A percentile compares a stretch with the other conserved stretches of the same genome.
Conservation (phyloP, 106 monocot species). For the Platanthera zijinensis region DNA sequence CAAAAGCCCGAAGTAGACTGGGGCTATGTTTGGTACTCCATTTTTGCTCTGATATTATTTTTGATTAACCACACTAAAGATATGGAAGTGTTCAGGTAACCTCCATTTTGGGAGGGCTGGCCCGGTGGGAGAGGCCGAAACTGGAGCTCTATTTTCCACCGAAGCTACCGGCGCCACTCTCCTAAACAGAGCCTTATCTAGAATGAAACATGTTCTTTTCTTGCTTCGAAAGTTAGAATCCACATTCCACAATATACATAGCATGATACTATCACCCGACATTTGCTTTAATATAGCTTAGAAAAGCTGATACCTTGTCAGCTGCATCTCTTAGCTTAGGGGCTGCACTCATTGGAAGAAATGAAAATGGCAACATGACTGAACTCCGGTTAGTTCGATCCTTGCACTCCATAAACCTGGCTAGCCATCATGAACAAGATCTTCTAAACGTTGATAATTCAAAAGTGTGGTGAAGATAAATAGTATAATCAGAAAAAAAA, state of each 20-base stretch:
- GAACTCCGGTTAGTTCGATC: slow-evolving; percentile 75
- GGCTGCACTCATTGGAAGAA: slow-evolving; percentile 78
- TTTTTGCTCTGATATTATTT: no score
- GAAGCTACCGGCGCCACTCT: no score
- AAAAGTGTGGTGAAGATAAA: neutral
- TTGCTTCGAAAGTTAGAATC: neutral
- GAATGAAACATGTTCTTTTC: neutral
- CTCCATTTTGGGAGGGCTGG: no score
- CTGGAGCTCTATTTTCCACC: no score
- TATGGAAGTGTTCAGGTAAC: no score
- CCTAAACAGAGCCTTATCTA: neutral
- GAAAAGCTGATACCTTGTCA: slow-evolving; percentile 39
- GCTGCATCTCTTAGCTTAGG: slow-evolving; percentile 61
- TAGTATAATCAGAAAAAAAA: neutral
- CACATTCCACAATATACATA: neutral
- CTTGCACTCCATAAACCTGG: slow-evolving; percentile 99
- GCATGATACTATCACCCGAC: neutral
- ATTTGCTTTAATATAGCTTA: neutral
- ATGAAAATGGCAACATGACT: slow-evolving; percentile 68
- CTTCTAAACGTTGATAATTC: slow-evolving; percentile 3
- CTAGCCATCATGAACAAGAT: slow-evolving; percentile 53
- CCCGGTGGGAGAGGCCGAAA: no score
- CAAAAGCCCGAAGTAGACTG: neutral
- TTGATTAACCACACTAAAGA: no score
- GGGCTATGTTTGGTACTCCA: no score